A percentile compares a stretch with the other conserved stretches of the same genome.
phyloP scores from a whole-genome alignment of 108 stramenopile genomes.

The Schizochytrium sp. region DNA sequence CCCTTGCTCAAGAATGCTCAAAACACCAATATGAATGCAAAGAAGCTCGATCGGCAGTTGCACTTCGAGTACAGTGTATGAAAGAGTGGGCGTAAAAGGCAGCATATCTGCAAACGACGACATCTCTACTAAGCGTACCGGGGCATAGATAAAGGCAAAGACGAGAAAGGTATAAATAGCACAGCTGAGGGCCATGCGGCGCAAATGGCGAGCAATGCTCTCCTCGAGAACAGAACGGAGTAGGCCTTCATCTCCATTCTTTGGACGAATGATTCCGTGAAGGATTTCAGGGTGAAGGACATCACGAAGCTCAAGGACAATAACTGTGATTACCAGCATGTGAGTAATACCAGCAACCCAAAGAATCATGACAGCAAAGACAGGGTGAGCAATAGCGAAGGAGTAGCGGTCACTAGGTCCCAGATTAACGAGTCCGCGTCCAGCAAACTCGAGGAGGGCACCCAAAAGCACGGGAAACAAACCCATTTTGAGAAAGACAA shows the following conservation, averaged over 20 bases:
- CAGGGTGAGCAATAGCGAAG: constrained; percentile 44
- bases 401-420: not conserved
- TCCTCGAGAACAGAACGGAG: constrained; percentile 42
- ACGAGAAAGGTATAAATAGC: constrained; percentile 59
- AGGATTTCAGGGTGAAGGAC: constrained; percentile 50
- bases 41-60: constrained; percentile 31
- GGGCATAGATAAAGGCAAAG: constrained; percentile 29
- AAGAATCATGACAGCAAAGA: constrained; percentile 57
- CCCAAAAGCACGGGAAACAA: constrained; percentile 36
- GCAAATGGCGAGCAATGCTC: not conserved
- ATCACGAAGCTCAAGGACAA: constrained; percentile 49
- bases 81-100: constrained; percentile 11
- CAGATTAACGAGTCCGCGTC: not conserved
- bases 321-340: constrained; percentile 48
- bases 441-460: constrained; percentile 24
- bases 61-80: constrained; percentile 32
- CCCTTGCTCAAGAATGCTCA: constrained; percentile 33
- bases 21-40: constrained; percentile 40
- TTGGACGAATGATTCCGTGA: constrained; percentile 50
- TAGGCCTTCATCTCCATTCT: constrained; percentile 30
- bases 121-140: constrained; percentile 19
- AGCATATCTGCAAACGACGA: not conserved
- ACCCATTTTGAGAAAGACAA: constrained; percentile 56
- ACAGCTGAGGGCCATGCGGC: constrained; percentile 53
- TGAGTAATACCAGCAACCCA: constrained; percentile 60